Percentiles rank a stretch among this genome's conserved stretches.
Conservation (phyloP, 208 protist species). For the Trypanosoma scelopori region DNA sequence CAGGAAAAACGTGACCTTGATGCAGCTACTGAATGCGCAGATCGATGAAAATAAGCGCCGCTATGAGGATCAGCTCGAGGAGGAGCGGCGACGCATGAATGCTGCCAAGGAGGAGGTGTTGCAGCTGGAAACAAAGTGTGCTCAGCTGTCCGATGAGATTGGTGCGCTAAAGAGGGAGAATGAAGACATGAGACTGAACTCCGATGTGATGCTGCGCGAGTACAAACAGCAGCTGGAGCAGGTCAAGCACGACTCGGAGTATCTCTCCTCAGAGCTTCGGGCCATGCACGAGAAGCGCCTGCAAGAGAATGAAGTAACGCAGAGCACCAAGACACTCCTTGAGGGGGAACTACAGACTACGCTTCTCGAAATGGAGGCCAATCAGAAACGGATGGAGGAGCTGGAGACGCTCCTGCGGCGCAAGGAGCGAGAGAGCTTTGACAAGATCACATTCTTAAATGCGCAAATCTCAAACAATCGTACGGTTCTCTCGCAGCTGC, state of each 20-base stretch:
- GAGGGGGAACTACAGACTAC: conserved; percentile 37
- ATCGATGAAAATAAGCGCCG: conserved; percentile 72
- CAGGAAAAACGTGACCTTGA: conserved; percentile 76
- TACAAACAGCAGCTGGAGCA: conserved; percentile 81
- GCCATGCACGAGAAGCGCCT: conserved; percentile 41
- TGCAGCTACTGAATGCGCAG: conserved; percentile 85
- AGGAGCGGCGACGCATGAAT: conserved; percentile 37
- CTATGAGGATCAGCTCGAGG: conserved; percentile 56
- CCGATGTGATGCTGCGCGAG: conserved; percentile 56
- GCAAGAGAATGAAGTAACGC: conserved; percentile 34
- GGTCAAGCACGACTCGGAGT: conserved; percentile 79
- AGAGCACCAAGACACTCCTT: conserved; percentile 28
- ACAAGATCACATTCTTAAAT: conserved; percentile 87
- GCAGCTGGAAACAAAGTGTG: conserved; percentile 39
- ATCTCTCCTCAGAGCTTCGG: conserved; percentile 68
- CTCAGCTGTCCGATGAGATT: conserved; percentile 45
- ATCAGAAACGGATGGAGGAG: conserved; percentile 62
- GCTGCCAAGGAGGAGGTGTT: conserved; percentile 39
- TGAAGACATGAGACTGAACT: conserved; percentile 31
- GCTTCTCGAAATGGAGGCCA: conserved; percentile 59
- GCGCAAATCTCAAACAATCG: conserved; percentile 84
- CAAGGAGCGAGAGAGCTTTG: conserved; percentile 79
- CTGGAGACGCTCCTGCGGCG: conserved; percentile 59
- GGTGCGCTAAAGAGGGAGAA: conserved; percentile 41
- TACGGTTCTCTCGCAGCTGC: conserved; percentile 66